These are phyloP conservation scores for Hysterangium stoloniferum DNA, from an alignment of 768 basidiomycete species.

Conservation along the genomic window DNA sequence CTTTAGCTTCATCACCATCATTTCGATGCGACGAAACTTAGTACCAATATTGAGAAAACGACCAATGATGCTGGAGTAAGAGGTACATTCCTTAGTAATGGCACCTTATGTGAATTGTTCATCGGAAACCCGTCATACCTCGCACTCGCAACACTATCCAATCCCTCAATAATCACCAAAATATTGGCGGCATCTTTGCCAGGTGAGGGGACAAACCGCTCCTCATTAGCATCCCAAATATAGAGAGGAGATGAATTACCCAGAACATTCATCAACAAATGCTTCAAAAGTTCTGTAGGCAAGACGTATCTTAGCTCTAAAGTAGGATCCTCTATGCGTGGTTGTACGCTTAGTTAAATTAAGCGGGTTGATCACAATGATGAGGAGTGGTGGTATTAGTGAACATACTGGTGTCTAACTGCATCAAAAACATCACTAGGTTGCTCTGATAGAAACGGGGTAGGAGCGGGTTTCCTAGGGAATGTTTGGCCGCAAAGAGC, in stretches of 20 bases:
- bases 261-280: conserved; percentile 48
- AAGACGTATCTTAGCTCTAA: conserved; percentile 37
- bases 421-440: conserved; percentile 41
- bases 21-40: conserved; percentile 57
- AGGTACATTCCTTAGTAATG: not conserved
- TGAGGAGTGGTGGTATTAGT: not conserved
- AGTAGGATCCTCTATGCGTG: conserved; percentile 33
- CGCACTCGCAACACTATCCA: conserved; percentile 44
- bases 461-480: conserved; percentile 25
- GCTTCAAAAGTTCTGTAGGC: conserved; percentile 40
- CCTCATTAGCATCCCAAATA: conserved; percentile 48
- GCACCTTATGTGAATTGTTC: not conserved
- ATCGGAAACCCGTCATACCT: conserved; percentile 34
- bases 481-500: conserved; percentile 32
- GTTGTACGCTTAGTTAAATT: conserved; percentile 36
- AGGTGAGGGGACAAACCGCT: conserved; percentile 48
- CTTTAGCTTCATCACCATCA: conserved; percentile 39
- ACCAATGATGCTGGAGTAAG: conserved; percentile 38
- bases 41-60: conserved; percentile 67
- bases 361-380: not conserved
- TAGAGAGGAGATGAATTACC: conserved; percentile 64
- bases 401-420: conserved; percentile 51
- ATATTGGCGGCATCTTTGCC: conserved; percentile 27
- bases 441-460: conserved; percentile 68
- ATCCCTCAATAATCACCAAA: conserved; percentile 45